phyloP scores from a whole-genome alignment of 2,329 filamentous ascomycete species.

The Epichloe sibirici region DNA sequence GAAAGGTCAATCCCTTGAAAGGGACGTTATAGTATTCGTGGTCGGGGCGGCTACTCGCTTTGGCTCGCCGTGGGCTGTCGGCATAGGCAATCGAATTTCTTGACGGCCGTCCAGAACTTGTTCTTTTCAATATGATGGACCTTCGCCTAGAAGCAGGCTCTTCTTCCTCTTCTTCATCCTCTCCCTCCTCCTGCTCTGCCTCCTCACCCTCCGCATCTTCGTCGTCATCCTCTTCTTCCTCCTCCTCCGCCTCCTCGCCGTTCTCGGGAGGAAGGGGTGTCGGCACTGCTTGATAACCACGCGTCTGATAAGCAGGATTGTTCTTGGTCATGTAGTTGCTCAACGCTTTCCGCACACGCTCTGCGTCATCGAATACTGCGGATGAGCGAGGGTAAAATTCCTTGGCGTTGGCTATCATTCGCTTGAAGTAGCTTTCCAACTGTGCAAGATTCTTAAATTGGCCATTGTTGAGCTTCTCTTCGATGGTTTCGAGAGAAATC shows the following conservation, averaged over 20 bases:
- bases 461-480: slow-evolving; percentile 57
- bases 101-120: slow-evolving; percentile 20
- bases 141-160: slow-evolving; percentile 20
- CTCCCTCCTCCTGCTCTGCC: slow-evolving; percentile 16
- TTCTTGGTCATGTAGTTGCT: slow-evolving; percentile 80
- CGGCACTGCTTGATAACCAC: slow-evolving; percentile 56
- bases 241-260: slow-evolving; percentile 17
- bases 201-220: slow-evolving; percentile 10
- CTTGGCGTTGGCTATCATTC: slow-evolving; percentile 80
- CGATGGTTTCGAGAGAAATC: slow-evolving; percentile 64
- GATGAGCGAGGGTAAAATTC: slow-evolving; percentile 67
- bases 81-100: slow-evolving; percentile 20
- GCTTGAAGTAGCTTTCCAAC: slow-evolving; percentile 75
- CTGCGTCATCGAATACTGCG: slow-evolving; percentile 67
- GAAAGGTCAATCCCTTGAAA: slow-evolving; percentile 65
- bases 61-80: slow-evolving; percentile 22
- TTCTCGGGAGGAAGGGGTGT: slow-evolving; percentile 51
- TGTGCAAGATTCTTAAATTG: slow-evolving; percentile 60
- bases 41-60: slow-evolving; percentile 32
- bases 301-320: slow-evolving; percentile 68
- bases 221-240: slow-evolving; percentile 19
- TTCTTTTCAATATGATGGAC: slow-evolving; percentile 28
- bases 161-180: slow-evolving; percentile 21
- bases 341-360: slow-evolving; percentile 73
- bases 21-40: slow-evolving; percentile 42